Percentiles rank a stretch among this genome's conserved stretches.
Evolutionary conservation across 192 early-diverging fungal genomes (phyloP).

Genomic region (Entrophospora sp.): DNA sequence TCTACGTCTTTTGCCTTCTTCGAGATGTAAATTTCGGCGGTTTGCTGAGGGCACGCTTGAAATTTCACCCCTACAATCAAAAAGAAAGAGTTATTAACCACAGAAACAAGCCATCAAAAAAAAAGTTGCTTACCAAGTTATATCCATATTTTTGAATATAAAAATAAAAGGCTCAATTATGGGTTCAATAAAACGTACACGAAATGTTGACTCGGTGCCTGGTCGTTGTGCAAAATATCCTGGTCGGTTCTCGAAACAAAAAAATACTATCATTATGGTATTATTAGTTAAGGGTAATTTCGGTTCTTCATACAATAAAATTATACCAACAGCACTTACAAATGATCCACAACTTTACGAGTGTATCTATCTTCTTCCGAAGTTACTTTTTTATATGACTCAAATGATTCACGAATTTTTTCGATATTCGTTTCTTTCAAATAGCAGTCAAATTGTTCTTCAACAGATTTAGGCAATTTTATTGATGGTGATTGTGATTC

Average conservation of each 20-base stretch:
- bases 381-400: neutral
- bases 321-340: slow-evolving; percentile 1
- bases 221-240: neutral
- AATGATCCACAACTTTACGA: neutral
- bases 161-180: neutral
- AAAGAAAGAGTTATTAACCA: neutral
- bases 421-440: neutral
- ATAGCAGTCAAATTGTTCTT: neutral
- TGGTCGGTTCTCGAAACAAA: neutral
- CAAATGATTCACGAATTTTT: neutral
- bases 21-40: neutral
- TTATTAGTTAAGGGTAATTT: neutral
- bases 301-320: neutral
- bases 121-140: neutral
- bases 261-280: neutral
- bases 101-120: neutral
- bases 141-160: neutral
- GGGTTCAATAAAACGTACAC: slow-evolving; percentile 3
- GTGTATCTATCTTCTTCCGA: neutral
- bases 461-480: neutral
- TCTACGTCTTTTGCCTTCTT: neutral
- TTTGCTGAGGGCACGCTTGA: neutral
- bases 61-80: neutral
- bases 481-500: neutral
- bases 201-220: neutral